phyloP scores from a whole-genome alignment of 1,139 yeast genomes.

The Arxiozyma slooffiae region DNA sequence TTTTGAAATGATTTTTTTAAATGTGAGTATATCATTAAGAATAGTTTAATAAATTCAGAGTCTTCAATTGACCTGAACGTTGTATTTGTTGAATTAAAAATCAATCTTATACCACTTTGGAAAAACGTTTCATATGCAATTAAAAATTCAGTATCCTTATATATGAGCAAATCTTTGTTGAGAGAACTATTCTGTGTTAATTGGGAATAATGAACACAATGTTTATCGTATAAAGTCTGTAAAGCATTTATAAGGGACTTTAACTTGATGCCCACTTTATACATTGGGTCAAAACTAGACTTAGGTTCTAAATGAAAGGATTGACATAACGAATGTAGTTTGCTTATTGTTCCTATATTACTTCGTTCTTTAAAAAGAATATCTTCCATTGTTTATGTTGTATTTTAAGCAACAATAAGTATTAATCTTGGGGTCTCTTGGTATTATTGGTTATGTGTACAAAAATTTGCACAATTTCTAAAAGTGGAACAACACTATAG shows the following conservation, averaged over 20 bases:
- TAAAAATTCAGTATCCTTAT: constrained; percentile 1
- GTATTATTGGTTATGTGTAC: too few species aligned
- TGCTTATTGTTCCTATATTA: not conserved
- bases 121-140: constrained; percentile 3
- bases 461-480: not conserved
- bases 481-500: not conserved
- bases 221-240: constrained; percentile 1
- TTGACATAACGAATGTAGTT: constrained; percentile 2
- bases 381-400: not conserved
- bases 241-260: not conserved
- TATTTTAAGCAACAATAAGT: not conserved
- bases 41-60: not conserved
- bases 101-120: constrained; percentile 4
- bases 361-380: not conserved
- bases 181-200: not conserved
- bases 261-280: not conserved
- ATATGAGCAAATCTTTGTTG: not conserved
- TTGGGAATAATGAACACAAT: not conserved
- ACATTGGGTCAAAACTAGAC: constrained; percentile 6
- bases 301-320: constrained; percentile 3
- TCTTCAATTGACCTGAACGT: constrained; percentile 1
- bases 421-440: not conserved
- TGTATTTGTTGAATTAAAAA: not conserved
- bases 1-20: not conserved
- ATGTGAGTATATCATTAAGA: not conserved